Base-by-base conservation (phyloP, 176 grass and related monocot genomes). In the Canna indica region DNA sequence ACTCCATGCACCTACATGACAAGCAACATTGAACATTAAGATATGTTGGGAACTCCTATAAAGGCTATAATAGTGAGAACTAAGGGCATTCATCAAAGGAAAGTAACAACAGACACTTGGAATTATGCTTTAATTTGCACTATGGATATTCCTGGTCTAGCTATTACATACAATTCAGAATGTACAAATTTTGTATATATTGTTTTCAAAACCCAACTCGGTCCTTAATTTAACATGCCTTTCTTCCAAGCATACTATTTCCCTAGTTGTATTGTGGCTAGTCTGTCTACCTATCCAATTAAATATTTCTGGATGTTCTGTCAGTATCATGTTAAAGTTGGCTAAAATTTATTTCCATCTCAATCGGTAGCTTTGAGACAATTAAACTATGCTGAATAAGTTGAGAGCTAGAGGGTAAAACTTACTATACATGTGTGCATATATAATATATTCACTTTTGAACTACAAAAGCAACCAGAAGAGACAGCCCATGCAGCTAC, bases 1-100 rank as follows among this genome's bases (percentile, higher is more conserved):
- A 87, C 22, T 32, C 90, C 90, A 46, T 95, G 86, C 26, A 95
- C 80, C 90, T 95, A 57, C 45, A 36, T 1, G 32, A 53, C 30
- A 67, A 7, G 16, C 30, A 24, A 29, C 36, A 36, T 31, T 29
- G 14, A 68, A 46, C 15, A 18, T n/a, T n/a, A n/a, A n/a, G n/a
- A n/a, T n/a, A n/a, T n/a, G n/a, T n/a, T n/a, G 60, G 24, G 72
- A 32, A 36, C 8, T 3, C 58, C 4, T 6, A 28, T n/a, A 25
- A 44, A 8, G 12, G 11, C 32, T 68, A 15, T 38, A 70, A 70
- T 18, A 18, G 38, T 41, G 65, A 45, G 27, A 44, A 44, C 3
- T 18, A 39, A 41, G 32, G 35, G 13, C 4, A 33, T 17, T 30
- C 22, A 27, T 46, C 4, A 46, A 42, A 26, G 30, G 18, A 76